Conservation (phyloP, 345 rosid species). For the Toxicodendron radicans region DNA sequence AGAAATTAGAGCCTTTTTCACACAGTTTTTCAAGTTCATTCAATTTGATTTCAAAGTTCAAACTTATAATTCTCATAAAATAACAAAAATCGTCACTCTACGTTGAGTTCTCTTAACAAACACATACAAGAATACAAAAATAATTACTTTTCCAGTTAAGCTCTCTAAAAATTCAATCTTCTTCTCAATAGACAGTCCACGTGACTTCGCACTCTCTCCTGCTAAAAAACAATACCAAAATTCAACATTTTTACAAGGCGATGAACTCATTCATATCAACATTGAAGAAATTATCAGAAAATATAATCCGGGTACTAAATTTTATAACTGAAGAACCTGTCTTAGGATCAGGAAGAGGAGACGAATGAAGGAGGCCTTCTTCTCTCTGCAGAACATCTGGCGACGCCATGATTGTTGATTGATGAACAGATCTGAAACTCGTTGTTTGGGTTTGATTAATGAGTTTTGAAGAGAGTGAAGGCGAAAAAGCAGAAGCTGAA, state of each 20-base stretch:
- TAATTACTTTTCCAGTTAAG: constrained; percentile 68
- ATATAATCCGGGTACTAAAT: not conserved
- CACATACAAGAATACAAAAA: constrained; percentile 3
- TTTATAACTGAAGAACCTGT: constrained; percentile 34
- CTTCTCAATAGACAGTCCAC: constrained; percentile 77
- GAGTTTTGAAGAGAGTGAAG: not conserved
- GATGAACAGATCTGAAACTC: constrained; percentile 3
- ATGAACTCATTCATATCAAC: not conserved
- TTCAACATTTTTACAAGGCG: not conserved
- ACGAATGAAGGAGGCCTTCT: constrained; percentile 47
- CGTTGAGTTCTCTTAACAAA: not conserved
- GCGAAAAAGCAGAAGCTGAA: not conserved
- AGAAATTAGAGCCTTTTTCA: not conserved
- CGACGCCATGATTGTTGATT: constrained; percentile 61
- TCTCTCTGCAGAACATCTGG: constrained; percentile 58
- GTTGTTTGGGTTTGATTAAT: not conserved
- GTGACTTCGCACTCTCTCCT: constrained; percentile 59
- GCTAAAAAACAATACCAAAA: constrained; percentile 17
- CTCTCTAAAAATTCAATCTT: constrained; percentile 90
- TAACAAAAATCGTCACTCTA: not conserved
- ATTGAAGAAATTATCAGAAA: not conserved
- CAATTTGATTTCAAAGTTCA: not conserved
- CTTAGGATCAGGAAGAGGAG: constrained; percentile 43
- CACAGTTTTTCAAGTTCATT: not conserved
- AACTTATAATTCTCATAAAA: not conserved